Percentiles rank a stretch among this genome's conserved stretches.
Evolutionary conservation across 179 eudicot genomes (phyloP).

Genomic region (Heliamphora pulchella): DNA sequence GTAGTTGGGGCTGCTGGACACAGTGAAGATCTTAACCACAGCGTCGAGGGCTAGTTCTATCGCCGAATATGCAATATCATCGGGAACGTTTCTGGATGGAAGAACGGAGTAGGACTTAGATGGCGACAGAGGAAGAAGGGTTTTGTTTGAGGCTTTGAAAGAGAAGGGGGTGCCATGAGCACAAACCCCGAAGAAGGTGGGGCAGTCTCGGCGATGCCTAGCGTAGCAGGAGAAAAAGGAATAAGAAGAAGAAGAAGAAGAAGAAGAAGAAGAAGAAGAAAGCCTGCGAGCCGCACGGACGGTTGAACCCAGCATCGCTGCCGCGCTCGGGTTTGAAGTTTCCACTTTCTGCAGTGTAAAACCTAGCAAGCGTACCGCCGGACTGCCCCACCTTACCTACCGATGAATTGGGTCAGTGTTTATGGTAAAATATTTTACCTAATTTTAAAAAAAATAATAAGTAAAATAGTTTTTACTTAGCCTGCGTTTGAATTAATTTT

Average conservation of each 20-base stretch:
- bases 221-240: not conserved
- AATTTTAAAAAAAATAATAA: no score
- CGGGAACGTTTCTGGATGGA: not conserved
- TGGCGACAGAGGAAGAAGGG: not conserved
- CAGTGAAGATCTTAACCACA: constrained; percentile 93
- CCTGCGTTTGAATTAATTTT: no score
- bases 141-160: not conserved
- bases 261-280: not conserved
- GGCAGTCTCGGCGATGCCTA: not conserved
- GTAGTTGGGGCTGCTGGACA: constrained; percentile 78
- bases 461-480: no score
- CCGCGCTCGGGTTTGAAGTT: no score
- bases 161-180: not conserved
- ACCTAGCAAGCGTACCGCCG: no score
- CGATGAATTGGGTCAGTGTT: no score
- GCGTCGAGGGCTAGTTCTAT: constrained; percentile 76
- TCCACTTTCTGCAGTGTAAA: no score
- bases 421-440: no score
- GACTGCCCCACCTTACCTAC: no score
- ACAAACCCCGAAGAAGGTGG: no score
- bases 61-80: constrained; percentile 40
- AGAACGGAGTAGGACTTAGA: not conserved
- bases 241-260: not conserved
- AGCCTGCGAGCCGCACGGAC: not conserved
- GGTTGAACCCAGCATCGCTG: not conserved